Base-by-base conservation (phyloP, 2,329 filamentous ascomycete genomes). In the Fusarium sterilihyphosum region DNA sequence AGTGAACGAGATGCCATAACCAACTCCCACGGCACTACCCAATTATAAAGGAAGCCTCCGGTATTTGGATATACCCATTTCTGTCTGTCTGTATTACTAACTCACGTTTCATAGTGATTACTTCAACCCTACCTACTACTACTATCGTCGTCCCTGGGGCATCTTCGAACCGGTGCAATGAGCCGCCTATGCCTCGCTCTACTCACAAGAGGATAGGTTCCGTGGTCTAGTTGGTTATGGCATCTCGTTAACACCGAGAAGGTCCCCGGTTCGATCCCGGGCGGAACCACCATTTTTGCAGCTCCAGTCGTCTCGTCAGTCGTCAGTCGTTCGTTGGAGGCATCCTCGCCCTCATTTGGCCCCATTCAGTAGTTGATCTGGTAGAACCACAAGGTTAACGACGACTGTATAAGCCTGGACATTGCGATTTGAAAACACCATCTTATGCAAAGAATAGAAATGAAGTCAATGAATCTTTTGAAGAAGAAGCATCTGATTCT, bases 251-350 rank as follows among this genome's bases (percentile, higher is more conserved):
- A 77, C 75, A 78, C 75, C 73, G 73, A 78, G 76, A 78, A 78
- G 76, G 75, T 78, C 76, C 74, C 76, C 75, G 76, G 76, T 77
- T 78, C 72, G 41, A 78, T 73, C 75, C 76, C 75, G 76, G 74
- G 76, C 75, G 74, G 74, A 77, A 76, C 57, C 71, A 75, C n/a
- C 49, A 35, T 52, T 52, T 35, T 52, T 35, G 31, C 17, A 16
- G 31, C 31, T 35, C 16, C n/a, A 20, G n/a, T 52, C 22, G 22
- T 33, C 31, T 35, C 33, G 33, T 35, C 33, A 35, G 14, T 35
- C 33, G 33, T 35, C 33, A 16, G 16, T 31, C 17, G 46, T n/a
- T 52, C 29, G 22, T 52, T 24, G 16, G 31, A 33, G 22, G 18
- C 26, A 54, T 26, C 52, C 18, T n/a, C 38, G 52, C 35, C 24